These are phyloP conservation scores for Mucor lusitanicus DNA, from an alignment of 371 early-diverging fungal species.

Conservation along the genomic window DNA sequence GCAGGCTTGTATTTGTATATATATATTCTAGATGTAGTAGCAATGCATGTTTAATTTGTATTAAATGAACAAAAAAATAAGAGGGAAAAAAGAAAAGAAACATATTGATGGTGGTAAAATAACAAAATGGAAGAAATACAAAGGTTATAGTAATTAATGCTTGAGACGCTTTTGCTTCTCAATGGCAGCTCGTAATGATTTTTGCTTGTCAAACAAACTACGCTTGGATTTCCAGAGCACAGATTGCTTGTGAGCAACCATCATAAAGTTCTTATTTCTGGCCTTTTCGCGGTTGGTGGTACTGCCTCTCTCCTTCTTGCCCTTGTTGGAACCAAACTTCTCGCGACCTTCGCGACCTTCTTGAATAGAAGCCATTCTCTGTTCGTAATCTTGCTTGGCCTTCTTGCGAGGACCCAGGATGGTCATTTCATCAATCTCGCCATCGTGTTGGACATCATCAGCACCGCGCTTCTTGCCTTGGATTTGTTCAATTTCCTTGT, in stretches of 20 bases:
- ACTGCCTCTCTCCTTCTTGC: constrained; percentile 77
- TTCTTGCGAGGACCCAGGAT: constrained; percentile 87
- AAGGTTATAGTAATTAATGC: constrained; percentile 35
- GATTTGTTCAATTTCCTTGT: constrained; percentile 53
- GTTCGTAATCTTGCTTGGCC: constrained; percentile 90
- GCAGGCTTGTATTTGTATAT: background rate
- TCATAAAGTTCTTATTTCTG: constrained; percentile 92
- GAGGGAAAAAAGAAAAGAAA: background rate
- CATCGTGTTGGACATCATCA: constrained; percentile 44
- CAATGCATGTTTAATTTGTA: constrained; percentile 12
- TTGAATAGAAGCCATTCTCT: constrained; percentile 82
- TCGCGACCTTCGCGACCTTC: constrained; percentile 89
- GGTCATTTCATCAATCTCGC: constrained; percentile 65
- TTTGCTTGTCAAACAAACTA: constrained; percentile 83
- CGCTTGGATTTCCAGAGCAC: constrained; percentile 83
- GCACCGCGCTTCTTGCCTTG: constrained; percentile 46
- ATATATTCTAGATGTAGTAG: background rate
- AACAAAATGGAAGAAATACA: constrained; percentile 5
- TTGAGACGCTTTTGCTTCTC: constrained; percentile 66
- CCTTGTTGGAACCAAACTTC: constrained; percentile 89
- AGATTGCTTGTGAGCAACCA: constrained; percentile 91
- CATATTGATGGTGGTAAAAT: constrained; percentile 2
- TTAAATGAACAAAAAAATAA: background rate
- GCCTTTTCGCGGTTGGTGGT: constrained; percentile 91
- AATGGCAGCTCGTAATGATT: constrained; percentile 66